A percentile compares a stretch with the other conserved stretches of the same genome.
phyloP scores from a whole-genome alignment of 257 asterid species.

The Solanum boliviense region DNA sequence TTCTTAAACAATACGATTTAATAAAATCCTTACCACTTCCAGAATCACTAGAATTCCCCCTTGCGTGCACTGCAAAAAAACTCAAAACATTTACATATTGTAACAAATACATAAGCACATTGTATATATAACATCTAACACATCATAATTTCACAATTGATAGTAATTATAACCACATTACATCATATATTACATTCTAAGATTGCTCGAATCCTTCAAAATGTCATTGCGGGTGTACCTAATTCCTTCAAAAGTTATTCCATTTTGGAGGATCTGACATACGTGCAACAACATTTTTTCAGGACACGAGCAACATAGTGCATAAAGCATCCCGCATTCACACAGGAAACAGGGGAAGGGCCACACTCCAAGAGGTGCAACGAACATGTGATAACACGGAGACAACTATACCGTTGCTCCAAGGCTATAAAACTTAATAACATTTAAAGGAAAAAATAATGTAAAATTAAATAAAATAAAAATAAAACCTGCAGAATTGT shows the following conservation, averaged over 20 bases:
- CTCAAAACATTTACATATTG: not conserved
- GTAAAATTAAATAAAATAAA: not conserved
- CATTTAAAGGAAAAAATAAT: not conserved
- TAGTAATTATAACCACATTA: not conserved
- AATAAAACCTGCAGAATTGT: constrained; percentile 33
- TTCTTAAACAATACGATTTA: not conserved
- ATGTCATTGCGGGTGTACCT: not conserved
- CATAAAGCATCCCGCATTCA: not conserved
- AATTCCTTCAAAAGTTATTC: not conserved
- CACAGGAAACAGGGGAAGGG: not conserved
- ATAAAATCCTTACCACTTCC: constrained; percentile 24
- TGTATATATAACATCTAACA: not conserved
- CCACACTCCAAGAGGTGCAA: not conserved
- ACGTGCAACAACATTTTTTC: not conserved
- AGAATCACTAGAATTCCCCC: constrained; percentile 19
- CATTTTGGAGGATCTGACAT: not conserved
- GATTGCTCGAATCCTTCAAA: not conserved
- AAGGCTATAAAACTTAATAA: not conserved
- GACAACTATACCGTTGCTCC: not conserved
- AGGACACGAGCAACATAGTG: not conserved
- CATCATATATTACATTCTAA: not conserved
- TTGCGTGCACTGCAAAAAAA: constrained; percentile 24
- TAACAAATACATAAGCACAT: not conserved
- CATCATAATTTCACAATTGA: not conserved
- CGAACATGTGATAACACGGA: not conserved